These are phyloP conservation scores for Leccinum rimulosum DNA, from an alignment of 768 basidiomycete genomes.

Conservation along the genomic window DNA sequence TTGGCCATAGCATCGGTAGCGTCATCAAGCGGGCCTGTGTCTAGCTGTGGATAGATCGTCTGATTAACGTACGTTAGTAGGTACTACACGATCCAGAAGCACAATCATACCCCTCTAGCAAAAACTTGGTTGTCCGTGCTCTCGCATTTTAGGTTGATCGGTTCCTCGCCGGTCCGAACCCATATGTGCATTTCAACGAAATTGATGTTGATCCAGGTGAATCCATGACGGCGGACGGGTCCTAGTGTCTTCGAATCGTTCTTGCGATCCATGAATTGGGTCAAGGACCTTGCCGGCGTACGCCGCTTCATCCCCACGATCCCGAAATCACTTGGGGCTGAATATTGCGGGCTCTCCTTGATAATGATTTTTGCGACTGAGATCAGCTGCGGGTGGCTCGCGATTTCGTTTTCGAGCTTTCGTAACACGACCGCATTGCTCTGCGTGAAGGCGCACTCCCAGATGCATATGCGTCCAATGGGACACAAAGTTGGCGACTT, in stretches of 20 bases:
- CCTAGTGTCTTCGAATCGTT: not conserved
- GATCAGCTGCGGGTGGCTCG: not conserved
- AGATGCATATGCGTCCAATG: not conserved
- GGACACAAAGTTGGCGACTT: not conserved
- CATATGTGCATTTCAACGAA: not conserved
- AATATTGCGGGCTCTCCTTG: not conserved
- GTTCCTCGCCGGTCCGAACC: not conserved
- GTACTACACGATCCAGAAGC: not conserved
- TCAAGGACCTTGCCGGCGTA: not conserved
- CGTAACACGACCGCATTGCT: not conserved
- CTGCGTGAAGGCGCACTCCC: not conserved
- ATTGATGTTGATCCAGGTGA: not conserved
- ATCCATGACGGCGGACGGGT: not conserved
- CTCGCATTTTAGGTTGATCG: not conserved
- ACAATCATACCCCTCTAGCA: not conserved
- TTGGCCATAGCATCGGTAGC: not conserved
- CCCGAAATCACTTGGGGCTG: not conserved
- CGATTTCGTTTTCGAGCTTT: not conserved
- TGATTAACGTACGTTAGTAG: not conserved
- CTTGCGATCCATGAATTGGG: not conserved
- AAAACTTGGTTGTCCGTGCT: not conserved
- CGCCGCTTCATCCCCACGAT: not conserved
- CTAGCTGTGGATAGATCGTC: not conserved
- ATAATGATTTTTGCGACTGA: not conserved
- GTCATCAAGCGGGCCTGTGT: not conserved